phyloP scores from a whole-genome alignment of 768 basidiomycete genomes.

The Phlegmacium glaucopus region DNA sequence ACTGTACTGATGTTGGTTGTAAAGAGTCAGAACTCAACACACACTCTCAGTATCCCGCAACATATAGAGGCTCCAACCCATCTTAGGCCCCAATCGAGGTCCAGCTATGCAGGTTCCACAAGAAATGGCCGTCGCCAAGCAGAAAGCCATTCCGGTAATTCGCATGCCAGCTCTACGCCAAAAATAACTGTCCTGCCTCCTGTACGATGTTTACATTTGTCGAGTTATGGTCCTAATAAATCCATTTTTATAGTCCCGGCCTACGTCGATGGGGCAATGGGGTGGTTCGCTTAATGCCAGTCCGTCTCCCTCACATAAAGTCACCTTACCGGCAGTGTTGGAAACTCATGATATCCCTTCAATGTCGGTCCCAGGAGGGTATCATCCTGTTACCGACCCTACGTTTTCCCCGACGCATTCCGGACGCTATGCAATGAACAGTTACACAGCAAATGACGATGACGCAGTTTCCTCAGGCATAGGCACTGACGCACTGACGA shows the following conservation, averaged over 20 bases:
- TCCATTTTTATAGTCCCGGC: slow-evolving; percentile 16
- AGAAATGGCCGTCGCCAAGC: not conserved
- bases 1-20: not conserved
- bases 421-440: not conserved
- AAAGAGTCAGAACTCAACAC: slow-evolving; percentile 16
- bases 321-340: slow-evolving; percentile 4
- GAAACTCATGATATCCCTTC: no score
- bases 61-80: slow-evolving; percentile 15
- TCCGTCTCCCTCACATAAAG: slow-evolving; percentile 6
- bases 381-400: slow-evolving; percentile 4
- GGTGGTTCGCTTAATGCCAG: no score
- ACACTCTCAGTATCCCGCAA: slow-evolving; percentile 5
- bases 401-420: not conserved
- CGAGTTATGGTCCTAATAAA: slow-evolving; percentile 2
- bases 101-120: slow-evolving; percentile 23
- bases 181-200: slow-evolving; percentile 35
- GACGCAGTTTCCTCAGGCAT: slow-evolving; percentile 27
- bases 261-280: slow-evolving; percentile 9
- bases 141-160: slow-evolving; percentile 7
- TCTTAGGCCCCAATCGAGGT: slow-evolving; percentile 19
- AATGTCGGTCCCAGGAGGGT: no score
- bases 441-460: slow-evolving; percentile 17
- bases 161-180: slow-evolving; percentile 22
- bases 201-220: slow-evolving; percentile 20
- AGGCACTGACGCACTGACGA: slow-evolving; percentile 28